Evolutionary conservation across 306 rosid genomes (phyloP).

Genomic region (Quercus glauca): DNA sequence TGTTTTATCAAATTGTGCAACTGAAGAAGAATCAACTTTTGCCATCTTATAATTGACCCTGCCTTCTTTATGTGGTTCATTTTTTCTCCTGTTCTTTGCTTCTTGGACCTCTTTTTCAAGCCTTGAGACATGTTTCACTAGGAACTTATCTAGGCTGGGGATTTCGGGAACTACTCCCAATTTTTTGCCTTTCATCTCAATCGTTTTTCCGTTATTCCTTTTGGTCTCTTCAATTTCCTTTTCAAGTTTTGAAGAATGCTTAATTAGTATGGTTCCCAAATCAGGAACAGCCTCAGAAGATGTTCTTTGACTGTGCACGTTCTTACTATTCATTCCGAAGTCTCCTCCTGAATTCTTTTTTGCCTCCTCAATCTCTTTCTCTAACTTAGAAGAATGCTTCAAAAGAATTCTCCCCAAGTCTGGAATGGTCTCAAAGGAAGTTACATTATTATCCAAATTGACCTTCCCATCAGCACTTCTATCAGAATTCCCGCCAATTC

Average conservation of each 20-base stretch:
- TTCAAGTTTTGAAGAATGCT: conserved; percentile 35
- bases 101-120: conserved; percentile 85
- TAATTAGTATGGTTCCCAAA: conserved; percentile 25
- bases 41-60: conserved; percentile 9
- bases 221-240: conserved; percentile 39
- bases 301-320: background rate
- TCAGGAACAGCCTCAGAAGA: conserved; percentile 20
- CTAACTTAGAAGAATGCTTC: conserved; percentile 44
- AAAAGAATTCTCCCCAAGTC: conserved; percentile 52
- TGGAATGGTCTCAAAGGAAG: conserved; percentile 34
- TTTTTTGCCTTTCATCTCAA: conserved; percentile 21
- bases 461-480: conserved; percentile 23
- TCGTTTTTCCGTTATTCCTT: conserved; percentile 1
- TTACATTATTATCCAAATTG: conserved; percentile 2
- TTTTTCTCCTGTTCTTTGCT: conserved; percentile 56
- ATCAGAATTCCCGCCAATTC: conserved; percentile 21
- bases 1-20: conserved; percentile 12
- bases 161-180: conserved; percentile 35
- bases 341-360: conserved; percentile 24
- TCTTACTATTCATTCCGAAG: conserved; percentile 4
- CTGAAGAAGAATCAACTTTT: conserved; percentile 22
- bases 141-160: conserved; percentile 73
- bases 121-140: conserved; percentile 77
- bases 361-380: conserved; percentile 47
- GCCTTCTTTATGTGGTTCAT: conserved; percentile 14